Evolutionary conservation across 192 early-diverging fungal species (phyloP).

Genomic region (Linnemannia hyalina): DNA sequence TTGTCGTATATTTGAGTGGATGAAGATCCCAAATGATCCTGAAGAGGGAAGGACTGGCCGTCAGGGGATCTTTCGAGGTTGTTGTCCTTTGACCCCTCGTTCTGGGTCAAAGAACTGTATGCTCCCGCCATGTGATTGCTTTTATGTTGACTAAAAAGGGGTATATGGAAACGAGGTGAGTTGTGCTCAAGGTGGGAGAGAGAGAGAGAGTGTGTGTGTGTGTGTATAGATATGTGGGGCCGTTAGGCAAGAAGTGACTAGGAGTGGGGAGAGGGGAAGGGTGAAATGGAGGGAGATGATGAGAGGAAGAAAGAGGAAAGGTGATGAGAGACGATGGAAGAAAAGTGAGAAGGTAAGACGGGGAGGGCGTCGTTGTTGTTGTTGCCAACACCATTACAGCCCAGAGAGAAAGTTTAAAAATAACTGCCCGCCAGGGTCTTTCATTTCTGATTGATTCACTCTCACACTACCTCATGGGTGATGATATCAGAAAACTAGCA

Average conservation of each 20-base stretch:
- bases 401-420: background rate
- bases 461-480: no score
- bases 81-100: background rate
- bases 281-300: background rate
- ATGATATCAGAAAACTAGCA: no score
- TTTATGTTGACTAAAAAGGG: background rate
- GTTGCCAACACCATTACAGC: background rate
- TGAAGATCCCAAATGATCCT: background rate
- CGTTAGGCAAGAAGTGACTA: background rate
- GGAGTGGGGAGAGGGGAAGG: background rate
- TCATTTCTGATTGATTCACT: background rate
- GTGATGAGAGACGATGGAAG: constrained; percentile 2
- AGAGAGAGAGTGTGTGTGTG: background rate
- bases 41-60: constrained; percentile 11
- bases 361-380: background rate
- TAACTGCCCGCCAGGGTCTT: background rate
- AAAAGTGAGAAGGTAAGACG: background rate
- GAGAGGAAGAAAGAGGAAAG: background rate
- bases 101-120: constrained; percentile 15
- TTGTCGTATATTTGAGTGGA: background rate
- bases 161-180: no score
- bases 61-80: background rate
- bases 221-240: background rate
- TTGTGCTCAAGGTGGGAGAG: no score
- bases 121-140: constrained; percentile 18